Evolutionary conservation across 331 rosid species (phyloP).

Genomic region (Rhamnella rubrinervis): DNA sequence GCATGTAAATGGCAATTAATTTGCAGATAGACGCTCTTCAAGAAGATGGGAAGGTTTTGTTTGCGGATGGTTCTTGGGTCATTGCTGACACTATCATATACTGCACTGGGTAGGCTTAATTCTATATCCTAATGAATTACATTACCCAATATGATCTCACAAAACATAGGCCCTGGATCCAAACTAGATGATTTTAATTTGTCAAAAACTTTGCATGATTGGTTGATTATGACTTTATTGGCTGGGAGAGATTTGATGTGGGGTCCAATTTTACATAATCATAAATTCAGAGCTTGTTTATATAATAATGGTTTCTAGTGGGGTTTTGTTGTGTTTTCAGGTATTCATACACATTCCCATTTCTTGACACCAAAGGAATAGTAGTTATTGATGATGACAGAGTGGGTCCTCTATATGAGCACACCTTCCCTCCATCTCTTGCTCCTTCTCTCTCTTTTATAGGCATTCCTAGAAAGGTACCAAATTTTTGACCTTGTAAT

Average conservation of each 20-base stretch:
- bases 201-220: conserved; percentile 21
- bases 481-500: neutral
- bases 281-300: neutral
- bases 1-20: neutral
- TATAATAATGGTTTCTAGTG: conserved; percentile 5
- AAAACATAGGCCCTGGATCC: neutral
- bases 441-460: conserved; percentile 90
- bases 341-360: conserved; percentile 88
- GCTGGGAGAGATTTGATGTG: conserved; percentile 30
- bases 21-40: conserved; percentile 73
- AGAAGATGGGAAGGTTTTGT: conserved; percentile 72
- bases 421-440: conserved; percentile 90
- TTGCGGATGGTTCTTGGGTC: conserved; percentile 68
- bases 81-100: conserved; percentile 68
- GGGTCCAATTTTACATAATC: conserved; percentile 26
- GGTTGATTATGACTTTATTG: conserved; percentile 32
- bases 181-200: neutral
- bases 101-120: conserved; percentile 73
- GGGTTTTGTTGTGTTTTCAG: conserved; percentile 42
- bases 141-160: neutral
- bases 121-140: neutral
- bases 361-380: conserved; percentile 95
- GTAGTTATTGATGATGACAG: conserved; percentile 81
- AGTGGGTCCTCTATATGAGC: conserved; percentile 94
- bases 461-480: conserved; percentile 89